Evolutionary conservation across 345 rosid genomes (phyloP).

Genomic region (Eucalyptus urophylla): DNA sequence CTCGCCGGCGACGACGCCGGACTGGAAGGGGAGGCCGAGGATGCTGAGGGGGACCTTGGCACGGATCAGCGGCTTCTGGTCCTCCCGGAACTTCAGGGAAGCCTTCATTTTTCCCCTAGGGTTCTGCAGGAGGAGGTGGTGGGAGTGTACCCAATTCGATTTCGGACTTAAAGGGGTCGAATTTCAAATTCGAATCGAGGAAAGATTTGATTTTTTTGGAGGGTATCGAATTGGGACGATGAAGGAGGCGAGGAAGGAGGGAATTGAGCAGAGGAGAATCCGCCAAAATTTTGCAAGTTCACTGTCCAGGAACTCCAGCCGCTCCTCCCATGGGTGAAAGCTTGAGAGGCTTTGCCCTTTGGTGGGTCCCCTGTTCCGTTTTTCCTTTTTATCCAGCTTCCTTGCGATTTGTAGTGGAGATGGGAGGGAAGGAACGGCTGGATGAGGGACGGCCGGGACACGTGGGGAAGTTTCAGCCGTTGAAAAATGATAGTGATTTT

Average conservation of each 20-base stretch:
- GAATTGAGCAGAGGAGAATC: neutral
- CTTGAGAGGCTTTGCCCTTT: neutral
- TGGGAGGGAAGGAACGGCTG: neutral
- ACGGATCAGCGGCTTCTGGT: slow-evolving; percentile 65
- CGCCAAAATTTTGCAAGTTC: neutral
- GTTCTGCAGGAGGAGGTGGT: neutral
- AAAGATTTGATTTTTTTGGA: neutral
- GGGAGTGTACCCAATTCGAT: neutral
- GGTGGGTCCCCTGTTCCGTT: neutral
- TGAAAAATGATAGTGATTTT: neutral
- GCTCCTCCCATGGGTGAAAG: neutral
- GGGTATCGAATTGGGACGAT: neutral
- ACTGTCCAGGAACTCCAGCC: neutral
- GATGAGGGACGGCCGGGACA: neutral
- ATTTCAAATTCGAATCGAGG: neutral
- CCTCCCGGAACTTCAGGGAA: slow-evolving; percentile 86
- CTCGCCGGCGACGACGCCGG: slow-evolving; percentile 86
- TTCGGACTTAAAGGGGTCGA: neutral
- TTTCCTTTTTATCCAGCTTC: neutral
- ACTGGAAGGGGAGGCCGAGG: slow-evolving; percentile 78
- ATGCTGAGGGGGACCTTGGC: slow-evolving; percentile 79
- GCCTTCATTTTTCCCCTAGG: slow-evolving; percentile 48
- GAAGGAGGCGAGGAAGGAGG: neutral
- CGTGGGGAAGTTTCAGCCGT: neutral
- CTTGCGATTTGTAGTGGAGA: neutral